Percentiles rank a stretch among this genome's conserved stretches.
Conservation (phyloP, 805 yeast species). For the Zygosaccharomyces bisporus region DNA sequence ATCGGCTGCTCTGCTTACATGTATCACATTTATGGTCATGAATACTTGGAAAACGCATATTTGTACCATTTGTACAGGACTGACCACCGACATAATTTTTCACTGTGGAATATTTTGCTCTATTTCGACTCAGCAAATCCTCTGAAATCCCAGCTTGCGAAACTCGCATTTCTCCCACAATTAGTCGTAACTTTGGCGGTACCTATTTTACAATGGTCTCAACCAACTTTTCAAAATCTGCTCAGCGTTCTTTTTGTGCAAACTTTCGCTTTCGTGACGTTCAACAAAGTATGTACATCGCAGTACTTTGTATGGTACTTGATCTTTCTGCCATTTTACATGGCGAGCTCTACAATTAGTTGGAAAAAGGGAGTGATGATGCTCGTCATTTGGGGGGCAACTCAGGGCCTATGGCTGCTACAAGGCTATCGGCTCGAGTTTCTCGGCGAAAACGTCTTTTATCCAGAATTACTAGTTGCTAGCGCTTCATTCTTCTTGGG, state of each 20-base stretch:
- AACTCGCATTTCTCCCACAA: slow-evolving; percentile 83
- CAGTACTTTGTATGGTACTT: slow-evolving; percentile 96
- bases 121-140: slow-evolving; percentile 51
- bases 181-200: slow-evolving; percentile 39
- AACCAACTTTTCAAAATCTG: slow-evolving; percentile 38
- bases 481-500: slow-evolving; percentile 56
- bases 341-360: slow-evolving; percentile 45
- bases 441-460: slow-evolving; percentile 62
- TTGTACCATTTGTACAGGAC: slow-evolving; percentile 76
- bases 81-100: slow-evolving; percentile 94
- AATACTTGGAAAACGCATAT: slow-evolving; percentile 73
- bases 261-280: slow-evolving; percentile 72
- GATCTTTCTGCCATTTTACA: slow-evolving; percentile 72
- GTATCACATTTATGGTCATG: slow-evolving; percentile 68
- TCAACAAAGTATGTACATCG: slow-evolving; percentile 83
- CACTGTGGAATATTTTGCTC: slow-evolving; percentile 73
- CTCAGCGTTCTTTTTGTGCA: slow-evolving; percentile 64
- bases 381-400: slow-evolving; percentile 55
- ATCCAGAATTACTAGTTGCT: slow-evolving; percentile 52
- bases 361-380: slow-evolving; percentile 41
- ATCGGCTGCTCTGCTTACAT: slow-evolving; percentile 48
- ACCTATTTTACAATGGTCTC: slow-evolving; percentile 22
- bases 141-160: slow-evolving; percentile 19
- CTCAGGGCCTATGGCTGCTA: slow-evolving; percentile 76
- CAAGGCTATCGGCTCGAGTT: slow-evolving; percentile 81